Conservation (phyloP, 148 eudicot species). For the Salicornia ramosissima region DNA sequence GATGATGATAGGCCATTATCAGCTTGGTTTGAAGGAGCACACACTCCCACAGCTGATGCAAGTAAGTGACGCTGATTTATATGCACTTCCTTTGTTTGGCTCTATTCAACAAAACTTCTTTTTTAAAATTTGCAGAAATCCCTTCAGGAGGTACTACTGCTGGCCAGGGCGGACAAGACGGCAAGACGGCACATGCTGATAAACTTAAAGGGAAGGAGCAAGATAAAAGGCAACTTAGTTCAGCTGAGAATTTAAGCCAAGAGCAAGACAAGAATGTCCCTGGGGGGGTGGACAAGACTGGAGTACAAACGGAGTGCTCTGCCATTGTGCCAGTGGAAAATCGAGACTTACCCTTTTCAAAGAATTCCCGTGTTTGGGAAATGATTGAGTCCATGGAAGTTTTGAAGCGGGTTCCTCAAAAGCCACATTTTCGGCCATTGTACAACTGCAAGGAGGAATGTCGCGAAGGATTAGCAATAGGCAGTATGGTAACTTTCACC, state of each 20-base stretch:
- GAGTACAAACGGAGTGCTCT: slow-evolving; percentile 25
- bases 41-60: slow-evolving; percentile 33
- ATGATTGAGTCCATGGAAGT: slow-evolving; percentile 62
- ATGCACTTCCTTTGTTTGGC: background rate
- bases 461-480: slow-evolving; percentile 86
- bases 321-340: slow-evolving; percentile 22
- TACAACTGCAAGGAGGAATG: slow-evolving; percentile 39
- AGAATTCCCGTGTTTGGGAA: slow-evolving; percentile 48
- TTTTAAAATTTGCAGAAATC: slow-evolving; percentile 20
- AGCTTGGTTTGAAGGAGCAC: slow-evolving; percentile 52
- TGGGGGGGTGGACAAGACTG: slow-evolving; percentile 16
- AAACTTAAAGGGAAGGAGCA: slow-evolving; percentile 19
- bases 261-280: slow-evolving; percentile 10
- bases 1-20: slow-evolving; percentile 67
- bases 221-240: slow-evolving; percentile 8
- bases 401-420: slow-evolving; percentile 58
- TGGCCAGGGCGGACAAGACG: slow-evolving; percentile 22
- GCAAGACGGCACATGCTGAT: slow-evolving; percentile 9
- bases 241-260: slow-evolving; percentile 17
- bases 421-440: slow-evolving; percentile 71
- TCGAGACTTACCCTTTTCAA: slow-evolving; percentile 46
- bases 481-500: slow-evolving; percentile 72
- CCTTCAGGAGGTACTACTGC: slow-evolving; percentile 19
- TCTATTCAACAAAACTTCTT: background rate
- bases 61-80: slow-evolving; percentile 28